Percentiles rank a stretch among this genome's conserved stretches.
Evolutionary conservation across 345 rosid genomes (phyloP).

Genomic region (Syzygium aqueum): DNA sequence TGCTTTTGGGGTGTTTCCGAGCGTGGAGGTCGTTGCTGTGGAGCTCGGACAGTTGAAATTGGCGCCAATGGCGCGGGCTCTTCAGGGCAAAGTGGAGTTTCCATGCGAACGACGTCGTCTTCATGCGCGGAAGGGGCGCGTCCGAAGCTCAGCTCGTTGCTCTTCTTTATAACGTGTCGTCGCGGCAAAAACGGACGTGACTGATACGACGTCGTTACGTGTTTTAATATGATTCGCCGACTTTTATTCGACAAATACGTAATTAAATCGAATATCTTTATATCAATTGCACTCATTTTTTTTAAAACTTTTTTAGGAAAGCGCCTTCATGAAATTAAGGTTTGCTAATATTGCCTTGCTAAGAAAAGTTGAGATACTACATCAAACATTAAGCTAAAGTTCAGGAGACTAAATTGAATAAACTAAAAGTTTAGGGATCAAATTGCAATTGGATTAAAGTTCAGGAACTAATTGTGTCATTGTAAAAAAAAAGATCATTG

Average conservation of each 20-base stretch:
- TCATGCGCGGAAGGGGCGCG: neutral
- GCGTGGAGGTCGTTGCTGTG: slow-evolving; percentile 12
- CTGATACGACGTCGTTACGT: neutral
- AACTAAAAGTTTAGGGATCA: too few species aligned
- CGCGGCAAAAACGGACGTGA: neutral
- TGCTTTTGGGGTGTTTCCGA: slow-evolving; percentile 23
- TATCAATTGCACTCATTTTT: neutral
- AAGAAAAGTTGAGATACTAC: too few species aligned
- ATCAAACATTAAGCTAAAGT: too few species aligned
- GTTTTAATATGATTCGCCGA: neutral
- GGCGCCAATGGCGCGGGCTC: slow-evolving; percentile 18
- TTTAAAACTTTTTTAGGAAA: neutral
- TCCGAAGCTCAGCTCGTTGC: neutral
- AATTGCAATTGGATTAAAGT: too few species aligned
- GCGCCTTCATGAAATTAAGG: too few species aligned
- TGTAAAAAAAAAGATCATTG: neutral
- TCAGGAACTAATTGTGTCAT: too few species aligned
- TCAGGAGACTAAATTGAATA: too few species aligned
- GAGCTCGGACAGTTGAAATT: slow-evolving; percentile 5
- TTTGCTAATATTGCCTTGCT: neutral
- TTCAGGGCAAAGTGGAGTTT: slow-evolving; percentile 1
- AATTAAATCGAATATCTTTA: neutral
- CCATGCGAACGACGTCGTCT: neutral
- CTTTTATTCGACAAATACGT: neutral
- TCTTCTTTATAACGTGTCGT: neutral